Conservation (phyloP, 164 flowering plant species). For the Chimonanthus salicifolius region DNA sequence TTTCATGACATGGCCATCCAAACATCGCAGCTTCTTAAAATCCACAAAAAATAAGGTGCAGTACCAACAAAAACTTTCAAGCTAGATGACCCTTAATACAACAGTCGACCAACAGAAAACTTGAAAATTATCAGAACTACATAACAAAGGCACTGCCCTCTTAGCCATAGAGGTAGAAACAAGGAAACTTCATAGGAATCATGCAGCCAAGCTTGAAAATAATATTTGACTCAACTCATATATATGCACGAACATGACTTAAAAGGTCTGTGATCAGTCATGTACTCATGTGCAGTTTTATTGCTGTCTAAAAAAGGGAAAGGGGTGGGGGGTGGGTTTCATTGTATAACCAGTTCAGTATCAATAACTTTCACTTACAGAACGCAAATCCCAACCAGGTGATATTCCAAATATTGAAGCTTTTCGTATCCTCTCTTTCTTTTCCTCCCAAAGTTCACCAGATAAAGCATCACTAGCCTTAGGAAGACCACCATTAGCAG, state of each 20-base stretch:
- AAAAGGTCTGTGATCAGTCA: too few species aligned
- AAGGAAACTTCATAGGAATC: background rate
- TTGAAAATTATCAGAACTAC: background rate
- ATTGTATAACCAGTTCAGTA: background rate
- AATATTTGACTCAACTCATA: background rate
- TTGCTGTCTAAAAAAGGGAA: too few species aligned
- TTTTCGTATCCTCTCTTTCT: constrained; percentile 73
- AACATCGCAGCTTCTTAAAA: too few species aligned
- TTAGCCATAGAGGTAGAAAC: background rate
- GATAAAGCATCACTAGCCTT: constrained; percentile 82
- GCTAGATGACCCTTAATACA: background rate
- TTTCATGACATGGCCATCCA: too few species aligned
- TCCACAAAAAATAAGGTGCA: too few species aligned
- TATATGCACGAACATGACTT: background rate
- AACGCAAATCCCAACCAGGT: constrained; percentile 95
- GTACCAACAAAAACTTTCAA: too few species aligned
- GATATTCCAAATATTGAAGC: constrained; percentile 72
- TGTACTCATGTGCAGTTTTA: too few species aligned
- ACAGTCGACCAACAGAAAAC: background rate
- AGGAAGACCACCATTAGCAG: constrained; percentile 58
- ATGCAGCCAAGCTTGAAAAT: background rate
- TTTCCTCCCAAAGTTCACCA: constrained; percentile 92
- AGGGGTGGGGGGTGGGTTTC: too few species aligned
- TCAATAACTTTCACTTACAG: constrained; percentile 53
- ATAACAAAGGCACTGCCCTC: background rate